Conservation (phyloP, 345 rosid species). For the Citrus cavaleriei region DNA sequence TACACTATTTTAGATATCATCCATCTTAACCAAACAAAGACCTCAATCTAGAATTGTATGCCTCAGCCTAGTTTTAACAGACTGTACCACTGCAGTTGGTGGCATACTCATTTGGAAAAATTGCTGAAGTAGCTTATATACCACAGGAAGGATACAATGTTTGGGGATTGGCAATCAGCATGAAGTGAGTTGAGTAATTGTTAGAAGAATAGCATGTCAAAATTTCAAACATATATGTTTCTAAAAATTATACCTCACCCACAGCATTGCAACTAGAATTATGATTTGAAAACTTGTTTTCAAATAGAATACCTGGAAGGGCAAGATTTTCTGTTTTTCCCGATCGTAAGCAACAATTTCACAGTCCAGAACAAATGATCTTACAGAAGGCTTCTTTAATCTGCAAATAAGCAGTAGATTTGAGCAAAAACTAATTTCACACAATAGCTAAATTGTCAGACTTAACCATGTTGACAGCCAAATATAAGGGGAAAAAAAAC, state of each 20-base stretch:
- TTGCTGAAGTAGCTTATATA: neutral
- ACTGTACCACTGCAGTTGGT: conserved; percentile 3
- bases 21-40: conserved; percentile 15
- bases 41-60: neutral
- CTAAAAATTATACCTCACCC: neutral
- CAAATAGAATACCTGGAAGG: conserved; percentile 72
- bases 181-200: neutral
- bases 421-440: conserved; percentile 12
- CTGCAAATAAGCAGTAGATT: conserved; percentile 38
- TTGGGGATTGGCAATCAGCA: neutral
- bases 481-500: neutral
- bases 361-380: conserved; percentile 84
- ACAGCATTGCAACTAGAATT: neutral
- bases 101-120: conserved; percentile 7
- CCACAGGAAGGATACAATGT: conserved; percentile 8
- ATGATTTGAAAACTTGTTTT: neutral
- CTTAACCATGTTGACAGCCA: neutral
- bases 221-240: neutral
- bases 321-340: conserved; percentile 69
- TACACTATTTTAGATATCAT: neutral
- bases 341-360: conserved; percentile 90
- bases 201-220: neutral
- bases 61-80: neutral
- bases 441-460: neutral
- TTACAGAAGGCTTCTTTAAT: conserved; percentile 64